phyloP scores from a whole-genome alignment of 129 eudicot species.

The Lactuca saligna region DNA sequence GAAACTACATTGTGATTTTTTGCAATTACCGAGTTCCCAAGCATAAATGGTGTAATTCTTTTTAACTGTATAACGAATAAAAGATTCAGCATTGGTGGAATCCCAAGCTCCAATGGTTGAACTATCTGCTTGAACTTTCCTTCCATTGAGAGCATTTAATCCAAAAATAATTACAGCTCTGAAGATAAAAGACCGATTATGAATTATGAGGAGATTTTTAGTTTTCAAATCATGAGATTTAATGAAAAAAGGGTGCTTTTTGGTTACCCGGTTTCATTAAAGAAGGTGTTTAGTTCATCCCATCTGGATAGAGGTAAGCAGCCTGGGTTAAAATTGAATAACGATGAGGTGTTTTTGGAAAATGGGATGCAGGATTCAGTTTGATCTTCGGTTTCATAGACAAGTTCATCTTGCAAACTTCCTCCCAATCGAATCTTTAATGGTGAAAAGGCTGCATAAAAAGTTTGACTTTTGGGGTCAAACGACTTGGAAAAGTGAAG shows the following conservation, averaged over 20 bases:
- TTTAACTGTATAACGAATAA: constrained; percentile 66
- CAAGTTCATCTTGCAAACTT: constrained; percentile 73
- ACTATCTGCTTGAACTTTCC: constrained; percentile 35
- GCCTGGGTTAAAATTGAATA: constrained; percentile 63
- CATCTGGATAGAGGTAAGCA: constrained; percentile 81
- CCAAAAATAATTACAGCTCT: constrained; percentile 78
- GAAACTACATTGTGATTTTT: background rate
- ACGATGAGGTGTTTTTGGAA: constrained; percentile 35
- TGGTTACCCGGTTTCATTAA: constrained; percentile 60
- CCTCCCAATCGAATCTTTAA: constrained; percentile 92
- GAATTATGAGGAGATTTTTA: constrained; percentile 2
- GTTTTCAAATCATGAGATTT: constrained; percentile 7
- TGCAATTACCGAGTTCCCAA: constrained; percentile 82
- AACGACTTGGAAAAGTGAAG: background rate
- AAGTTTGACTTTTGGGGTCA: constrained; percentile 16
- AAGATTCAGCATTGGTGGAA: constrained; percentile 67
- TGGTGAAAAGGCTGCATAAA: constrained; percentile 78
- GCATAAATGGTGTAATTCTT: constrained; percentile 60
- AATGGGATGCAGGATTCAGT: constrained; percentile 59
- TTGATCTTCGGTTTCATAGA: constrained; percentile 57
- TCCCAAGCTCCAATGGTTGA: constrained; percentile 75
- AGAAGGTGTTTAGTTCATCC: constrained; percentile 70
- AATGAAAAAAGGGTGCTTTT: background rate
- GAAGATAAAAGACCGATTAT: constrained; percentile 13
- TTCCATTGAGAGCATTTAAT: constrained; percentile 77